Evolutionary conservation across 2,329 filamentous ascomycete genomes (phyloP).

Genomic region (Pestalotiopsis sp.): DNA sequence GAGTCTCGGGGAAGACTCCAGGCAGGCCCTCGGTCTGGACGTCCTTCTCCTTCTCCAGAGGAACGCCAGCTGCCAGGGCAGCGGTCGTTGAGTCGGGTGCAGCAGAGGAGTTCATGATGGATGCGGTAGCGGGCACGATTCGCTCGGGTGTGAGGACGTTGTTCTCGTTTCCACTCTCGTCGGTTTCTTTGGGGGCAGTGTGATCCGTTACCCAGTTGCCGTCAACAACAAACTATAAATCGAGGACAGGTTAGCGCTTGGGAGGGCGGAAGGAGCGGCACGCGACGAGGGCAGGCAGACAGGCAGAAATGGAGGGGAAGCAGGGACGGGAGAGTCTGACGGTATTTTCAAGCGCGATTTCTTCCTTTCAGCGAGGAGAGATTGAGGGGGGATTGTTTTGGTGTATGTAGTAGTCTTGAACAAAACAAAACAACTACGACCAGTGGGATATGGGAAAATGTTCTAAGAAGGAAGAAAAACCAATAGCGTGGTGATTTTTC

Average conservation of each 20-base stretch:
- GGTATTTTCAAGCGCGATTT: not conserved
- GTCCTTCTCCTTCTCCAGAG: constrained; percentile 45
- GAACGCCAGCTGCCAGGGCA: constrained; percentile 66
- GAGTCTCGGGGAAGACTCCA: constrained; percentile 75
- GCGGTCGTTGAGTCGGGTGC: constrained; percentile 74
- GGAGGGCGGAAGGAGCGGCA: not conserved
- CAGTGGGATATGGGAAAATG: not conserved
- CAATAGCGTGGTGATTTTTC: not conserved
- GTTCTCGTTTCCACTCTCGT: constrained; percentile 85
- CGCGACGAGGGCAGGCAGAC: not conserved
- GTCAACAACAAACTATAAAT: constrained; percentile 86
- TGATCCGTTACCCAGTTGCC: constrained; percentile 86
- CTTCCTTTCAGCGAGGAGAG: not conserved
- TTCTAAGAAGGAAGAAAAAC: not conserved
- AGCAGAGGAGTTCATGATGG: constrained; percentile 64
- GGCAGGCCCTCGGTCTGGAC: constrained; percentile 53
- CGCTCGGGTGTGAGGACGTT: constrained; percentile 83
- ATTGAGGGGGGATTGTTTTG: not conserved
- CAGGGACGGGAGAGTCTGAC: not conserved
- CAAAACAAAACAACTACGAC: not conserved
- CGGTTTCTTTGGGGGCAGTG: constrained; percentile 78
- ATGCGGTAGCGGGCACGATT: constrained; percentile 57
- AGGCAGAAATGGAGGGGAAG: not conserved
- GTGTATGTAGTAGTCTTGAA: not conserved
- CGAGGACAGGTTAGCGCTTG: constrained; percentile 1